These are phyloP conservation scores for Chaetomium sp. DNA, from an alignment of 2,329 filamentous ascomycete species.

Conservation along the genomic window DNA sequence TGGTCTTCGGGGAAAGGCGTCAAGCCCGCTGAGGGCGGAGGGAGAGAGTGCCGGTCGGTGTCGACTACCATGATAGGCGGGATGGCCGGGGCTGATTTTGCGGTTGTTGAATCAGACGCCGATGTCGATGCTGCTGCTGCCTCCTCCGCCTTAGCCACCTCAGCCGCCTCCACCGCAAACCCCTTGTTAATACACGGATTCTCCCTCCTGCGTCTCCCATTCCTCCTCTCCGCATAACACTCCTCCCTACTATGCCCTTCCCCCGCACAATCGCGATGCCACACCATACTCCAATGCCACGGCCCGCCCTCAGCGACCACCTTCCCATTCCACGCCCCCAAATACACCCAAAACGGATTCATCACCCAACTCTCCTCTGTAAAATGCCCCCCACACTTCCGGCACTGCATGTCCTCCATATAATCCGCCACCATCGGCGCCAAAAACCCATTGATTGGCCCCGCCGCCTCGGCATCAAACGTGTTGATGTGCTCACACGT, in stretches of 20 bases:
- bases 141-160: too few relatives aligned
- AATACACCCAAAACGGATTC: constrained; percentile 16
- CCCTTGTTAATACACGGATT: constrained; percentile 17
- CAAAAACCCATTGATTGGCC: constrained; percentile 13
- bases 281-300: constrained; percentile 18
- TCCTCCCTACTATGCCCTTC: constrained; percentile 12
- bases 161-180: neutral
- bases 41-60: constrained; percentile 3
- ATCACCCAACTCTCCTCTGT: constrained; percentile 17
- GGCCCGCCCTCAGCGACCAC: constrained; percentile 16
- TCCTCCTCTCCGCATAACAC: constrained; percentile 12
- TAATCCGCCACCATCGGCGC: constrained; percentile 9
- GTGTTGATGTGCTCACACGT: constrained; percentile 15
- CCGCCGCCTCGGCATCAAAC: constrained; percentile 8
- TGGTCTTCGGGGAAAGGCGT: constrained; percentile 6
- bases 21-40: constrained; percentile 9
- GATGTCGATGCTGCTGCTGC: too few relatives aligned
- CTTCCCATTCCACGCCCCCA: constrained; percentile 18
- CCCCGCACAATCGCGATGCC: constrained; percentile 13
- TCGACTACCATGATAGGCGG: constrained; percentile 1
- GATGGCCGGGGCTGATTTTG: neutral
- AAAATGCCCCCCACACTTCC: constrained; percentile 8
- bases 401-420: constrained; percentile 11
- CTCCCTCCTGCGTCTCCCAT: constrained; percentile 14
- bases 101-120: too few relatives aligned